These are phyloP conservation scores for Phoenix dactylifera DNA, from an alignment of 176 grass and related monocot genomes.

Conservation along the genomic window DNA sequence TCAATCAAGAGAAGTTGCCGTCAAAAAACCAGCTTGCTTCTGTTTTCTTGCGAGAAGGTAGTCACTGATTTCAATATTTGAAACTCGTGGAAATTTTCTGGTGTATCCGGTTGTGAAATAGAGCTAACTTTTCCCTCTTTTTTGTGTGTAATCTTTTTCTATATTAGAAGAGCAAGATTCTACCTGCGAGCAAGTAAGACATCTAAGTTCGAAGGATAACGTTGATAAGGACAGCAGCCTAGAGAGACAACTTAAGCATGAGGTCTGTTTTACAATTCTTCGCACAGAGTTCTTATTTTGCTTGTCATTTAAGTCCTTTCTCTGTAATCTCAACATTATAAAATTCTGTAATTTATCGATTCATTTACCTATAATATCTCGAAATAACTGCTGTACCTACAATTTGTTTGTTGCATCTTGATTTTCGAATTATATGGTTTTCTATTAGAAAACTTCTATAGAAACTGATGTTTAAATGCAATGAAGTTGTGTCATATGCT, in stretches of 20 bases:
- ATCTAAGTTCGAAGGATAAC: constrained; percentile 5
- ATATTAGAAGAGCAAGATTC: neutral
- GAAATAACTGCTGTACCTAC: too few relatives aligned
- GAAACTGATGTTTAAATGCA: too few relatives aligned
- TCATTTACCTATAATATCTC: too few relatives aligned
- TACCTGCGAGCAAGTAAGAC: neutral
- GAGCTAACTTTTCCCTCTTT: neutral
- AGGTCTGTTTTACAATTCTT: constrained; percentile 5
- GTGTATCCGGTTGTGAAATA: too few relatives aligned
- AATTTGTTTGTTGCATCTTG: too few relatives aligned
- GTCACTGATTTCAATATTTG: neutral
- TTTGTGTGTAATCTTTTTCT: neutral
- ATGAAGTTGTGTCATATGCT: too few relatives aligned
- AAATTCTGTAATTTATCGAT: neutral
- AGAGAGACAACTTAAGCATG: constrained; percentile 8
- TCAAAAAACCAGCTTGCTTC: neutral
- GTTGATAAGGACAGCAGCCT: neutral
- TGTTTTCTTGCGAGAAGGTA: constrained; percentile 71
- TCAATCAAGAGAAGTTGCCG: neutral
- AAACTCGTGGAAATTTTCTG: too few relatives aligned
- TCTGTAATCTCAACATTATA: neutral
- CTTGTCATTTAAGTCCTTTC: neutral
- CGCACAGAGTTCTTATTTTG: neutral
- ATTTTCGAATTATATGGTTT: too few relatives aligned
- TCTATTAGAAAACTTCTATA: too few relatives aligned